A percentile compares a stretch with the other conserved stretches of the same genome.
Conservation (phyloP, 164 flowering plant species). For the Houttuynia cordata region DNA sequence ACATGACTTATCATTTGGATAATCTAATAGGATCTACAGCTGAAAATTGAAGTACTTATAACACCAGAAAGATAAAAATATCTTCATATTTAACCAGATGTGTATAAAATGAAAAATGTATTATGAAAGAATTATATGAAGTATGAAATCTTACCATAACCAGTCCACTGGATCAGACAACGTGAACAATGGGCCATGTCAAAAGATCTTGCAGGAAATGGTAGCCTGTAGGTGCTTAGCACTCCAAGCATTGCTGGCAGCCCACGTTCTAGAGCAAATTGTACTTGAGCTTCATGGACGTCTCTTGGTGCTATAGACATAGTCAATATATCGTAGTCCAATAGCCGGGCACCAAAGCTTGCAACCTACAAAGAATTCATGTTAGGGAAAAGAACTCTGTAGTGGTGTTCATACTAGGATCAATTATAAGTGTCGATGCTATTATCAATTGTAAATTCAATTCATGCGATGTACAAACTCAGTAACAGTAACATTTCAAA, state of each 20-base stretch:
- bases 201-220: slow-evolving; percentile 50
- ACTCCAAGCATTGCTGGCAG: slow-evolving; percentile 55
- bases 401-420: too few relatives aligned
- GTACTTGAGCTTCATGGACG: slow-evolving; percentile 52
- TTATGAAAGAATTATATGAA: neutral
- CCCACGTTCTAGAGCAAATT: slow-evolving; percentile 55
- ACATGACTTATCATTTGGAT: too few relatives aligned
- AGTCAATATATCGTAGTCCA: slow-evolving; percentile 43
- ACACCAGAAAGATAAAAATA: neutral
- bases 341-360: slow-evolving; percentile 44
- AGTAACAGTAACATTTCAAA: too few relatives aligned
- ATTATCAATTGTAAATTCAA: too few relatives aligned
- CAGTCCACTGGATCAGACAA: slow-evolving; percentile 49
- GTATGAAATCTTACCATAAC: slow-evolving; percentile 23
- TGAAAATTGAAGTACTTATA: too few relatives aligned
- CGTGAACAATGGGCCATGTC: slow-evolving; percentile 62
- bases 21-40: neutral
- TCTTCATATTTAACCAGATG: neutral
- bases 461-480: too few relatives aligned
- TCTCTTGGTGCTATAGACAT: slow-evolving; percentile 68
- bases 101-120: neutral
- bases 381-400: neutral
- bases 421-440: too few relatives aligned
- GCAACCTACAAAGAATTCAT: slow-evolving; percentile 34
- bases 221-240: slow-evolving; percentile 40